Percentiles rank a stretch among this genome's conserved stretches.
phyloP scores from a whole-genome alignment of 768 basidiomycete species.

The Mycena kentingensis region DNA sequence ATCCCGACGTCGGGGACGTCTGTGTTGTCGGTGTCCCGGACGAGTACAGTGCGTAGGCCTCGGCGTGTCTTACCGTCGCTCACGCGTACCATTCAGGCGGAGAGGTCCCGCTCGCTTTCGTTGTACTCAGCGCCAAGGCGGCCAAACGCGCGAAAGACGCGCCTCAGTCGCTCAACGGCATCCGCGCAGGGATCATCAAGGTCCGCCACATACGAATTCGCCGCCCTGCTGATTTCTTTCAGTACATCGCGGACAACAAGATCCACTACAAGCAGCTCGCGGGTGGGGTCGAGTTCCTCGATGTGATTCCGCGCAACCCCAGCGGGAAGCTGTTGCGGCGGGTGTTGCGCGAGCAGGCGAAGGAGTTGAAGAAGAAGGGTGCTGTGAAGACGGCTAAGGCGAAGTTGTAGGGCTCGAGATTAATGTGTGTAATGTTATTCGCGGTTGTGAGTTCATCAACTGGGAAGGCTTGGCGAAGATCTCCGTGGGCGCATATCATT shows the following conservation, averaged over 20 bases:
- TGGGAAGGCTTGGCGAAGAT: too few species aligned
- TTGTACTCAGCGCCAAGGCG: slow-evolving; percentile 49
- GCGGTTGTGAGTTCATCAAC: too few species aligned
- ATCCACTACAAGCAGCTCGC: slow-evolving; percentile 45
- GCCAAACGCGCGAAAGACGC: slow-evolving; percentile 32
- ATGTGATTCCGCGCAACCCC: slow-evolving; percentile 49
- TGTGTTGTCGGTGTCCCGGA: slow-evolving; percentile 69
- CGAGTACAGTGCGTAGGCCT: slow-evolving; percentile 51
- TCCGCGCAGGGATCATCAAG: slow-evolving; percentile 46
- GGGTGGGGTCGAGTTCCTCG: slow-evolving; percentile 47
- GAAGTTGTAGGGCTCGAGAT: slow-evolving; percentile 8
- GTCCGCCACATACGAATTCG: not conserved
- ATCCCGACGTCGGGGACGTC: slow-evolving; percentile 56
- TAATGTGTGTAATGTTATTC: too few species aligned
- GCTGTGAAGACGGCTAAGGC: slow-evolving; percentile 6
- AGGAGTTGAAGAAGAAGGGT: slow-evolving; percentile 12
- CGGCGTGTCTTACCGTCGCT: not conserved
- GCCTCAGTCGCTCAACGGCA: slow-evolving; percentile 24
- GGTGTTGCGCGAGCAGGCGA: slow-evolving; percentile 27
- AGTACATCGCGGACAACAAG: slow-evolving; percentile 43
- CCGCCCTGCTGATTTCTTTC: not conserved
- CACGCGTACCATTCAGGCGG: slow-evolving; percentile 41
- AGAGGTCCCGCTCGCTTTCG: slow-evolving; percentile 68
- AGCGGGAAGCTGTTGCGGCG: slow-evolving; percentile 47
- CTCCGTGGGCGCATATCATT: too few species aligned